These are phyloP conservation scores for Lobulomyces angularis DNA, from an alignment of 192 early-diverging fungal species.

Conservation along the genomic window DNA sequence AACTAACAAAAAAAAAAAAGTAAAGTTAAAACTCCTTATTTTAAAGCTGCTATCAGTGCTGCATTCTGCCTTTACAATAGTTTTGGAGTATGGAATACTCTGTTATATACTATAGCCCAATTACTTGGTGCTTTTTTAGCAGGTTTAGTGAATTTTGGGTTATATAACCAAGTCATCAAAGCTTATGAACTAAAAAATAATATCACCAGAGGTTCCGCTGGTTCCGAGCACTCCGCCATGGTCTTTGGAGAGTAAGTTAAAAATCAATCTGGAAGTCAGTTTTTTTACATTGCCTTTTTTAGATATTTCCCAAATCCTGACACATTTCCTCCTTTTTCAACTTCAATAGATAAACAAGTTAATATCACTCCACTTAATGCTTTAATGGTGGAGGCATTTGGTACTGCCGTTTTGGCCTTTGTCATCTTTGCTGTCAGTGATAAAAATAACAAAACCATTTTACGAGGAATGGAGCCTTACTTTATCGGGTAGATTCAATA, in stretches of 20 bases:
- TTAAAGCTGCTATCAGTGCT: slow-evolving; percentile 16
- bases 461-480: slow-evolving; percentile 4
- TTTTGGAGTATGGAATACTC: slow-evolving; percentile 1
- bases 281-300: neutral
- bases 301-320: slow-evolving; percentile 11
- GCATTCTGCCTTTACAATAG: slow-evolving; percentile 9
- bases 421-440: slow-evolving; percentile 10
- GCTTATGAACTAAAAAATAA: slow-evolving; percentile 9
- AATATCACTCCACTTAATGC: slow-evolving; percentile 3
- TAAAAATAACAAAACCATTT: slow-evolving; percentile 7
- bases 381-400: slow-evolving; percentile 9
- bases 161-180: slow-evolving; percentile 5
- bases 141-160: slow-evolving; percentile 12
- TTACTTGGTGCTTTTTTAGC: slow-evolving; percentile 14
- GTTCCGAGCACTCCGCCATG: slow-evolving; percentile 12
- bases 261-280: neutral
- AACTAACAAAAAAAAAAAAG: slow-evolving; percentile 12
- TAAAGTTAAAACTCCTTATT: slow-evolving; percentile 1
- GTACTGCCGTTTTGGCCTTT: slow-evolving; percentile 10
- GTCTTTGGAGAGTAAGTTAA: slow-evolving; percentile 10
- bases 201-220: slow-evolving; percentile 8
- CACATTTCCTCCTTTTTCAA: neutral
- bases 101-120: neutral
- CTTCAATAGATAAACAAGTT: neutral
- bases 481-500: slow-evolving; percentile 14